Percentiles rank a stretch among this genome's conserved stretches.
phyloP scores from a whole-genome alignment of 352 stramenopile genomes.

The Phytophthora syringae region DNA sequence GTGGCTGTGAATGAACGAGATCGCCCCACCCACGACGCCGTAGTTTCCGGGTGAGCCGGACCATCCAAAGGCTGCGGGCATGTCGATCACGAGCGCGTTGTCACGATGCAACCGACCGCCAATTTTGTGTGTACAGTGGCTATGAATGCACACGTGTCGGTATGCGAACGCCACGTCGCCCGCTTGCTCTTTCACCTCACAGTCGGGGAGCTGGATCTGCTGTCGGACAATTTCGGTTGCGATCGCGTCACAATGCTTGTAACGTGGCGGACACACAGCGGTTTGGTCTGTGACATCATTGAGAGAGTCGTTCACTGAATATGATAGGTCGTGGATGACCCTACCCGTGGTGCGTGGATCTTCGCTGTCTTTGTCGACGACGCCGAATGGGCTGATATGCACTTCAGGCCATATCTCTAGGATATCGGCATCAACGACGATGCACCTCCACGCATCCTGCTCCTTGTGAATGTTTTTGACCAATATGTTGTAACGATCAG shows the following conservation, averaged over 20 bases:
- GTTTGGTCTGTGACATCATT: not conserved
- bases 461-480: slow-evolving; percentile 5
- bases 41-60: not conserved
- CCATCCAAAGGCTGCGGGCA: not conserved
- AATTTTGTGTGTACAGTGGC: not conserved
- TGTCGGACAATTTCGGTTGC: not conserved
- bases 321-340: not conserved
- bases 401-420: not conserved
- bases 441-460: not conserved
- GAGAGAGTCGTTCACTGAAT: not conserved
- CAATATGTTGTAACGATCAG: slow-evolving; percentile 4
- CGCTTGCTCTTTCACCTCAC: not conserved
- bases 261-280: not conserved
- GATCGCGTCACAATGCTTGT: not conserved
- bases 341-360: not conserved
- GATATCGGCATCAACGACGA: not conserved
- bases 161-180: not conserved
- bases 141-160: not conserved
- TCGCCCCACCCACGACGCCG: not conserved
- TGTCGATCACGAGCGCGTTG: not conserved
- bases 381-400: not conserved
- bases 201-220: not conserved
- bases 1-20: not conserved
- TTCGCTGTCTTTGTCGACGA: not conserved
- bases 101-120: not conserved